Base-by-base conservation (phyloP, 352 stramenopile species). In the Phytophthora palmivora region DNA sequence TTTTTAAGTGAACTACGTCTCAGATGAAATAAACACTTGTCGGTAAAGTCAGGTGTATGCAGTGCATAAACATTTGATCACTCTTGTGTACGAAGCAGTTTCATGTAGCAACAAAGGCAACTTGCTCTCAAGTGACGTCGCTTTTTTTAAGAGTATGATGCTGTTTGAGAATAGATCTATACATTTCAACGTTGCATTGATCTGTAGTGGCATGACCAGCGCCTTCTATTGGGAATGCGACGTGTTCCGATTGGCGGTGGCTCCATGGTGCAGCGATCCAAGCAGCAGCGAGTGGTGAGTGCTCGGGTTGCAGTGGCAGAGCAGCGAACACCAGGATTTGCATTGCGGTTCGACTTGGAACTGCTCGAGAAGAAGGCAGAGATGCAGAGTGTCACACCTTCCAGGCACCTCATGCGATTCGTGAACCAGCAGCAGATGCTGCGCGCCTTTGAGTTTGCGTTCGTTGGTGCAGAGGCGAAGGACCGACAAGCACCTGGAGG, bases 401-500 rank as follows among this genome's bases (percentile, higher is more conserved):
- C 18, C 12, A 15, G 18, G 21, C 54, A 26, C 12, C 33, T 73
- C 16, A 61, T 62, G 45, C 64, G 64, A 8, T 39, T 74, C 21
- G 67, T 89, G 22, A 82, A 68, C 51, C 83, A 87, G 57, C 76
- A 68, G 51, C 76, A 87, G 58, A 73, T 89, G 45, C 52, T 80
- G 30, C 46, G 22, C 0, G 52, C 64, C 10, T 82, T 89, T 42
- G 78, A 81, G 45, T 66, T 63, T 21, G 65, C 58, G 7, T 66
- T 82, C n/a, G 43, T 50, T 4, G 46, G 52, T 0, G 21, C 4
- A 1, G 56, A 59, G 12, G 24, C 36, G 15, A 26, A 33, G 30
- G 34, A 46, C 22, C 32, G 37, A 26, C 37, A 58, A 14, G 43
- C 56, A 51, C 57, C 60, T 11, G 48, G 51, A 12, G 51, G 46